phyloP scores from a whole-genome alignment of 805 yeast genomes.

The Candida ovalis region DNA sequence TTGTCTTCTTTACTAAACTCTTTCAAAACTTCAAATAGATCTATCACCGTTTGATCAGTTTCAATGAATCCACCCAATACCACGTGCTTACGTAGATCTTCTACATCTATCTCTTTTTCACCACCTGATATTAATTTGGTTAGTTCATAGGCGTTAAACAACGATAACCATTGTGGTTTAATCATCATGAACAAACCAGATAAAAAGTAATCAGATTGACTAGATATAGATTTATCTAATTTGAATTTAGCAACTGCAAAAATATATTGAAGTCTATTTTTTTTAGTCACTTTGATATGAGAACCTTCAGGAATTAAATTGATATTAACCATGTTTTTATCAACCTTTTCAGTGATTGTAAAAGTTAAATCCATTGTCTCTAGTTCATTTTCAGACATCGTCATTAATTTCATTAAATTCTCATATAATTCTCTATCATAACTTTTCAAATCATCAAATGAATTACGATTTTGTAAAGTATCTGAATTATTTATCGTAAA shows the following conservation, averaged over 20 bases:
- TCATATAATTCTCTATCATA: conserved; percentile 65
- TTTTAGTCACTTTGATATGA: conserved; percentile 47
- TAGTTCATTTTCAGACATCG: conserved; percentile 53
- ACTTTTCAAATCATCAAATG: conserved; percentile 74
- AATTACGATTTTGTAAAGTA: conserved; percentile 40
- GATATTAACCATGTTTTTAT: conserved; percentile 35
- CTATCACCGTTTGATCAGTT: conserved; percentile 52
- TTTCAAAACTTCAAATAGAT: conserved; percentile 72
- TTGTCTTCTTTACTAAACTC: conserved; percentile 66
- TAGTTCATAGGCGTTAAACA: conserved; percentile 82
- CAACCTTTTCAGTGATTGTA: conserved; percentile 46
- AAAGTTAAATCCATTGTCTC: conserved; percentile 62
- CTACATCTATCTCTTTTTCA: conserved; percentile 60
- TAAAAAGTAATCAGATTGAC: conserved; percentile 60
- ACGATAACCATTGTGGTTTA: conserved; percentile 67
- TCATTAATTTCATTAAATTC: conserved; percentile 59
- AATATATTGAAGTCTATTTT: conserved; percentile 68
- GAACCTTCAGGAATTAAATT: conserved; percentile 64
- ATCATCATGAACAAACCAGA: conserved; percentile 70
- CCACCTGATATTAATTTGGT: conserved; percentile 86
- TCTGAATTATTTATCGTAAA: conserved; percentile 9
- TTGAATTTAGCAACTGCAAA: conserved; percentile 77
- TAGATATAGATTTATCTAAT: conserved; percentile 56
- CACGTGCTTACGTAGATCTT: conserved; percentile 61
- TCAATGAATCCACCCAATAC: conserved; percentile 62